Evolutionary conservation across 1,284 basidiomycete species (phyloP), one percentile per base, ranked within the genome.

Genomic region (Ustilago trichophora): DNA sequence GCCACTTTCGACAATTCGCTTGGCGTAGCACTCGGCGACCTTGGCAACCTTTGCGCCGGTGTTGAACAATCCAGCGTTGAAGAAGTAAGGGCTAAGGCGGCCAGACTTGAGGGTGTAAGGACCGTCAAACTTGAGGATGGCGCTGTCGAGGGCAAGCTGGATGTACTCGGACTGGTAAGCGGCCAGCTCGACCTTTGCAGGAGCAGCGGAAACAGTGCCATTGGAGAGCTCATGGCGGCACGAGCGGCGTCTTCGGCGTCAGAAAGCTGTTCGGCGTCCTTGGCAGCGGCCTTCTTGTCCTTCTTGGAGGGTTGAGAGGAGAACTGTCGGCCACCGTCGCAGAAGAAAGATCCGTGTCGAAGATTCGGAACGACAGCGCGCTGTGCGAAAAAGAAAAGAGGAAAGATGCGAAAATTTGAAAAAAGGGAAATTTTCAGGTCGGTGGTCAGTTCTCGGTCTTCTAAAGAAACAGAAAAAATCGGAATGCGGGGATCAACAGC

Each of bases 51-150:
- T 88, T 1, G 88, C 86, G 0, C 94, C 92, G 5, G 90, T 89
- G 53, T 76, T 76, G 82, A 90, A 92, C 67, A 98, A 85, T 9
- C 92, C 92, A 1, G 92, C 92, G 81, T 98, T 97, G 87, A 97
- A 94, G 82, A 98, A 98, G 84, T 98, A 98, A 1, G 95, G 95
- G 12, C 93, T 96, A 54, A 87, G 84, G 32, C 95, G 88, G 69
- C 95, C 95, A 29, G 92, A 94, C 86, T 98, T 98, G 35, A 81
- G 67, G 31, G 73, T 79, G 41, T 75, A 81, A 9, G 79, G 79
- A 0, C 79, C 78, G n/a, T 75, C 73, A 37, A 81, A 81, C 18
- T 68, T 71, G 31, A 81, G 67, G 36, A 80, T 77, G 10, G 68
- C 40, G 34, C 64, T 68, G 35, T 74, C 52, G 49, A 80, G 73